Evolutionary conservation across 2,329 filamentous ascomycete species (phyloP).

Genomic region (Emergomyces orientalis): DNA sequence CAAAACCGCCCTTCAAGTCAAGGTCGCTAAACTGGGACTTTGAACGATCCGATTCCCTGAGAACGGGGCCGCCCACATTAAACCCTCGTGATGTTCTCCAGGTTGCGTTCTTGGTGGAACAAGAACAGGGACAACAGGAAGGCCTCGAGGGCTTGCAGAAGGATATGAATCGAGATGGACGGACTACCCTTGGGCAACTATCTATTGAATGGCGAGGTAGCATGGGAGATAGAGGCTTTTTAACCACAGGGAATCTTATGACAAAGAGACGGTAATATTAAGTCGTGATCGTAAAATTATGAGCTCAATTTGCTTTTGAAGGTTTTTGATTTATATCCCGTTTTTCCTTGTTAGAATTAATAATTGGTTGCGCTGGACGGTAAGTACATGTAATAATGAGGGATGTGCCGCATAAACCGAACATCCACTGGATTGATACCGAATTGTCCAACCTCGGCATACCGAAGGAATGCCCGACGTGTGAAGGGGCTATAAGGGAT

Average conservation of each 20-base stretch:
- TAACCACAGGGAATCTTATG: conserved; percentile 74
- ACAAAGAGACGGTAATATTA: conserved; percentile 31
- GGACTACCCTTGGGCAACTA: conserved; percentile 66
- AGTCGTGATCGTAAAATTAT: too few relatives aligned
- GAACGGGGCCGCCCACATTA: conserved; percentile 39
- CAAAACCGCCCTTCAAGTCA: conserved; percentile 46
- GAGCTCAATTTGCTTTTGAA: not conserved
- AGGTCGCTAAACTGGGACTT: conserved; percentile 49
- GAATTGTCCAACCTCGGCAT: not conserved
- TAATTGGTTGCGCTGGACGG: not conserved
- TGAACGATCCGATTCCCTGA: conserved; percentile 24
- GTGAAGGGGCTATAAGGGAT: too few relatives aligned
- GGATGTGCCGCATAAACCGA: not conserved
- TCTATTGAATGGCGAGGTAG: conserved; percentile 80
- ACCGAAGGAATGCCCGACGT: not conserved
- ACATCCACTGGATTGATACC: too few relatives aligned
- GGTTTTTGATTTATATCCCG: not conserved
- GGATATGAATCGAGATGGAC: conserved; percentile 41
- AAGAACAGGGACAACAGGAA: conserved; percentile 41
- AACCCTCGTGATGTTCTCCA: conserved; percentile 56
- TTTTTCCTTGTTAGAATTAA: not conserved
- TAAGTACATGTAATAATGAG: not conserved
- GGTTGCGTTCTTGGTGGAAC: conserved; percentile 53
- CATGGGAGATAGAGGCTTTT: conserved; percentile 79
- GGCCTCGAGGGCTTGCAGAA: conserved; percentile 43